phyloP scores from a whole-genome alignment of 768 basidiomycete species.

The Calocera cornea region DNA sequence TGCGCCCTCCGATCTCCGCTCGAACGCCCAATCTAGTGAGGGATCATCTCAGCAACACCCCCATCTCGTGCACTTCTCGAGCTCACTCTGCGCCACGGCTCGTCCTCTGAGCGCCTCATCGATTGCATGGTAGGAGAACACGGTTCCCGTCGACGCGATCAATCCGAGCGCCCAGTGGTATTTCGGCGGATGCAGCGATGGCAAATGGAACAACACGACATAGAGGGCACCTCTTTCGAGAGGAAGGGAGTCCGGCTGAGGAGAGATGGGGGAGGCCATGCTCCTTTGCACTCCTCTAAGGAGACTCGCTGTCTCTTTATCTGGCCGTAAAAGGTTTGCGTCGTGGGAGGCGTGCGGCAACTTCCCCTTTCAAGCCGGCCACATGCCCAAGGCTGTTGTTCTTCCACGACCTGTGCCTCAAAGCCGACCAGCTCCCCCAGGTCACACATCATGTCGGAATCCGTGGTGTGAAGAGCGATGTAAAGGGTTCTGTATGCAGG shows the following conservation, averaged over 20 bases:
- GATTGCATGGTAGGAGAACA: neutral
- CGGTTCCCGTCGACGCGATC: neutral
- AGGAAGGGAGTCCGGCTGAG: neutral
- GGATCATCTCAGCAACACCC: neutral
- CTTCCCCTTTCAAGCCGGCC: neutral
- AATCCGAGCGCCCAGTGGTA: slow-evolving; percentile 1
- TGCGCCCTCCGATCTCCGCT: neutral
- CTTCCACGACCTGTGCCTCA: neutral
- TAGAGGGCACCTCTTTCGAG: neutral
- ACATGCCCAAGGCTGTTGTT: neutral
- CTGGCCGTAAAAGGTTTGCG: neutral
- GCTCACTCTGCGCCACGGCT: neutral
- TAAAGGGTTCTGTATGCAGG: neutral
- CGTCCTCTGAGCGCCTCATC: neutral
- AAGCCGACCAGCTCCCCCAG: neutral
- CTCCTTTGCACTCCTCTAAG: neutral
- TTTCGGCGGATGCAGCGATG: neutral
- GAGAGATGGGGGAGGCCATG: neutral
- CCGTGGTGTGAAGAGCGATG: neutral
- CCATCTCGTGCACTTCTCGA: neutral
- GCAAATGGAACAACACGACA: neutral
- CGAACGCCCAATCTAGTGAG: neutral
- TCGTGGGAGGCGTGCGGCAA: neutral
- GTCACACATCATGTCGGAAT: no score
- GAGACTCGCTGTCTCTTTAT: neutral